Base-by-base conservation (phyloP, 2,329 filamentous ascomycete species). In the Fusarium sterilihyphosum region DNA sequence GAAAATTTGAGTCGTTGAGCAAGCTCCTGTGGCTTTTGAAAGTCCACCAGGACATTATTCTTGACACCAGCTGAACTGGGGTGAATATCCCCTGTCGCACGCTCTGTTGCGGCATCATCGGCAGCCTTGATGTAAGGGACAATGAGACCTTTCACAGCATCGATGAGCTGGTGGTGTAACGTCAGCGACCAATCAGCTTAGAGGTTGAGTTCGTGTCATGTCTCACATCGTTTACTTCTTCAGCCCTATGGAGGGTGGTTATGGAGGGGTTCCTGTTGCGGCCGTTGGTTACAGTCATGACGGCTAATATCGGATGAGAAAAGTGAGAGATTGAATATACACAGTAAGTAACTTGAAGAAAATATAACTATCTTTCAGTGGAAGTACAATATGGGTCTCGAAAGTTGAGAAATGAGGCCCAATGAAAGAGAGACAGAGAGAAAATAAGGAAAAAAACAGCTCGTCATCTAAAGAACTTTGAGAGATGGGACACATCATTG, bases 41-140 rank as follows among this genome's bases (percentile, higher is more conserved):
- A 83, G 71, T 94, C 87, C 5, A 94, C 89, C 11, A 95, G 84
- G n/a, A 89, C 86, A 54, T 91, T 92, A 57, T 84, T 83, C 13
- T 82, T 78, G 8, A 79, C 80, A 24, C 84, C 85, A 10, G 81
- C 69, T n/a, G 82, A 77, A 17, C 82, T 79, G 12, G 83, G 77
- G 26, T 87, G 84, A 73, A 83, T 78, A 24, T 88, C 85, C 31
- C 90, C 91, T 0, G 86, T 83, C 31, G 78, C 75, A 75, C 88
- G 91, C 44, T 84, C 85, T 12, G 83, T 80, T 5, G 87, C 84
- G 26, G 91, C 88, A 64, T 91, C 86, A 82, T 95, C 93, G 46
- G 93, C 92, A n/a, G 88, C 85, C 70, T 85, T 87, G 77, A 96
- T 90, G 81, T 93, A 95, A 1, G 92, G 91, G 26, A 94, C 84